Evolutionary conservation across 2,329 filamentous ascomycete genomes (phyloP), one percentile per base, ranked within the genome.

Genomic region (Diaporthe ilicicola): DNA sequence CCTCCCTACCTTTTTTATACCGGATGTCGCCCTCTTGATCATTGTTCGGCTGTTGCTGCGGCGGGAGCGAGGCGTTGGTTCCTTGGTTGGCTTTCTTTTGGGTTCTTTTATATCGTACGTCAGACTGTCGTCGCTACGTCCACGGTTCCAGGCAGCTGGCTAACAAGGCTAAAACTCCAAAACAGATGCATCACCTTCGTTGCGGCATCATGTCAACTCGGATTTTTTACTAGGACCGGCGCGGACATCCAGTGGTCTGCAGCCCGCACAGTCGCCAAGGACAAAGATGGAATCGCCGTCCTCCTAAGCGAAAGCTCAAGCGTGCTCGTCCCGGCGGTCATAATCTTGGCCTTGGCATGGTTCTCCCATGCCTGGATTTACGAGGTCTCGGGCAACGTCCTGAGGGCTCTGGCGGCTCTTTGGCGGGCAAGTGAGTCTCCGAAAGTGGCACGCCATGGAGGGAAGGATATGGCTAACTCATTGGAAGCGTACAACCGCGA

Each of bases 11-110:
- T 67, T 44, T 44, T 67, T 67, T 24, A 54, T 67, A 17, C 46
- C 64, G 10, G 64, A 67, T 55, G 37, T 29, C 19, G 34, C 42
- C 32, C 50, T 54, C 46, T 44, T 67, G 64, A 54, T 55, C 34
- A 55, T 44, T 7, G 44, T 39, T 10, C 22, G 64, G 19, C 19
- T 55, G 48, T 34, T 67, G 29, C 48, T 67, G 27, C 50, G 64
- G 27, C 50, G 51, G 27, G 64, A 67, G 37, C 64, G 51, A 67
- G 59, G 59, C 59, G 59, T 62, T 62, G 42, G 42, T 62, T 62
- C 59, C n/a, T 48, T 62, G 7, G n/a, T 50, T 62, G 59, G 59
- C 34, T 39, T 62, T 42, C 59, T 62, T 62, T 48, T 62, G 42
- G 59, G 59, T 9, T 44, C 17, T 48, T 62, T 62, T 62, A 62